These are phyloP conservation scores for Chrysopogon serrulatus DNA, from an alignment of 176 grass and related monocot species.

Conservation along the genomic window DNA sequence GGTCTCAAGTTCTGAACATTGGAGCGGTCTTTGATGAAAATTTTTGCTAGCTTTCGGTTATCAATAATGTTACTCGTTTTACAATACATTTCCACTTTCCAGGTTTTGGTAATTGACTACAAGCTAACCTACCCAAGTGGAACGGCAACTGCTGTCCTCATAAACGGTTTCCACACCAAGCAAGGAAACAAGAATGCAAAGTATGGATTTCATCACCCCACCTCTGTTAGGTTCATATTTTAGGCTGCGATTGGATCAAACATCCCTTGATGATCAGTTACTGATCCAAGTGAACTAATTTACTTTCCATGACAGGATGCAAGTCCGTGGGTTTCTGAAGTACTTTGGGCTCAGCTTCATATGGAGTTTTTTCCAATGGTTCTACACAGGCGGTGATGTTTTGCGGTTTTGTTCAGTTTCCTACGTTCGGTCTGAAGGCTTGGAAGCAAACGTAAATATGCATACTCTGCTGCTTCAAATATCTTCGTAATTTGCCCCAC, in stretches of 20 bases:
- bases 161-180: slow-evolving; percentile 80
- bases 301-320: slow-evolving; percentile 44
- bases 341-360: slow-evolving; percentile 69
- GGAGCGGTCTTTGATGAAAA: too few species aligned
- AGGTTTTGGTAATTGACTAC: slow-evolving; percentile 90
- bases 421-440: slow-evolving; percentile 80
- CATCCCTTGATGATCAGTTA: background rate
- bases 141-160: slow-evolving; percentile 86
- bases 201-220: slow-evolving; percentile 18
- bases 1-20: too few species aligned
- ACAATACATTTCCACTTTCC: slow-evolving; percentile 43
- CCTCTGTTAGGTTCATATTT: background rate
- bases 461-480: background rate
- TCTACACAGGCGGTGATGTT: slow-evolving; percentile 69
- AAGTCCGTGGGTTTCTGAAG: slow-evolving; percentile 73
- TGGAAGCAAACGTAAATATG: slow-evolving; percentile 81
- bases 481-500: background rate
- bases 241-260: background rate
- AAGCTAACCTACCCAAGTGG: slow-evolving; percentile 86
- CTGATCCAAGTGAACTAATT: background rate
- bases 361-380: slow-evolving; percentile 97
- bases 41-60: background rate
- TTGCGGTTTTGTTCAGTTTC: slow-evolving; percentile 91
- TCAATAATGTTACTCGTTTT: background rate
- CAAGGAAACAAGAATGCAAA: slow-evolving; percentile 80